Evolutionary conservation across 352 stramenopile genomes (phyloP).

Genomic region (Globisporangium camurandrum): DNA sequence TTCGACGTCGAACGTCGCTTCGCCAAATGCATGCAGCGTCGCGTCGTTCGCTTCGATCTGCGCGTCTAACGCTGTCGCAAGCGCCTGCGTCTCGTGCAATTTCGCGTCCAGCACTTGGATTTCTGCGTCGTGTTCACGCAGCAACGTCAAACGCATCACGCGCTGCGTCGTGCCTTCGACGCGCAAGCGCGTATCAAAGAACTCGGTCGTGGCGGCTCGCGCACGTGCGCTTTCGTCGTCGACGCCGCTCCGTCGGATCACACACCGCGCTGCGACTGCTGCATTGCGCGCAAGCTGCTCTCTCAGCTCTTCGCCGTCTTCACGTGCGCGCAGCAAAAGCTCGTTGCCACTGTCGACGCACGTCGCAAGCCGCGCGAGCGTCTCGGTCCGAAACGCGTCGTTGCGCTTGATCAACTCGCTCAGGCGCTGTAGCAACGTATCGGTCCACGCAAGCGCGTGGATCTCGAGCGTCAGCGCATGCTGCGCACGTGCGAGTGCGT

Average conservation of each 20-base stretch:
- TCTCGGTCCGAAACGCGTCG: conserved; percentile 42
- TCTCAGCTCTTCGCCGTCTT: conserved; percentile 48
- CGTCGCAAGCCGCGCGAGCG: conserved; percentile 24
- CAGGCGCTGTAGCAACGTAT: conserved; percentile 55
- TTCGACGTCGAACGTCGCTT: conserved; percentile 29
- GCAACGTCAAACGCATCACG: conserved; percentile 29
- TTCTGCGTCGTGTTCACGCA: conserved; percentile 35
- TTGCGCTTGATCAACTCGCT: conserved; percentile 68
- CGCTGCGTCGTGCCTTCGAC: conserved; percentile 49
- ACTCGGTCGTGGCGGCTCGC: conserved; percentile 27
- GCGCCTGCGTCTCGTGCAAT: background rate
- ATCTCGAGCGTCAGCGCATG: conserved; percentile 25
- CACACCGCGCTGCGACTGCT: conserved; percentile 21
- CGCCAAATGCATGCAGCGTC: conserved; percentile 29
- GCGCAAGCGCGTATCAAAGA: conserved; percentile 50
- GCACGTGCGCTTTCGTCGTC: conserved; percentile 28
- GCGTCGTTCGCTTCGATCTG: conserved; percentile 16
- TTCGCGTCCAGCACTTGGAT: conserved; percentile 25
- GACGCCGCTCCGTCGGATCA: conserved; percentile 20
- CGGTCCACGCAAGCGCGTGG: conserved; percentile 50
- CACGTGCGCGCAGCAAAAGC: conserved; percentile 39
- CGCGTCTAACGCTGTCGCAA: conserved; percentile 5
- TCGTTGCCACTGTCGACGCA: conserved; percentile 49
- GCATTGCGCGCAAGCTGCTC: conserved; percentile 23
- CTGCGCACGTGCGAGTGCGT: conserved; percentile 33